These are phyloP conservation scores for Nakazawaea wickerhamii DNA, from an alignment of 805 yeast genomes.

Conservation along the genomic window DNA sequence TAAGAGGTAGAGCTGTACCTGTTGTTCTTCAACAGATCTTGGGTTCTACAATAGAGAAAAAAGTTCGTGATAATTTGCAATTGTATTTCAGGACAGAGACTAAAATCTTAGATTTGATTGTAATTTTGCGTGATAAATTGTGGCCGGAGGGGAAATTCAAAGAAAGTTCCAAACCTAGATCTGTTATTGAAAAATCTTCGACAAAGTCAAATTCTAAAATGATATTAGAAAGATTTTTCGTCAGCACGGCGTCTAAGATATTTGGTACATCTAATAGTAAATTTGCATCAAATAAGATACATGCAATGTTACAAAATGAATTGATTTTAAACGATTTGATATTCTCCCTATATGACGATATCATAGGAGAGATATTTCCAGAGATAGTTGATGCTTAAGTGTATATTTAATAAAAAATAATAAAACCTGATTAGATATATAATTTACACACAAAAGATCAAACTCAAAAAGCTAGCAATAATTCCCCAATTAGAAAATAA, in stretches of 20 bases:
- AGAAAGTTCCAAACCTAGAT: constrained; percentile 40
- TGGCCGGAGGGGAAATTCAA: constrained; percentile 55
- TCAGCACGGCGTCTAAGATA: constrained; percentile 62
- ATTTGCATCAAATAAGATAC: constrained; percentile 54
- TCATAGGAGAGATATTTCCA: constrained; percentile 43
- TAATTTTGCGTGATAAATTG: constrained; percentile 23
- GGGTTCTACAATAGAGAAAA: constrained; percentile 79
- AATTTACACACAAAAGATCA: background rate
- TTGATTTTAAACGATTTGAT: constrained; percentile 60
- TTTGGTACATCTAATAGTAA: constrained; percentile 66
- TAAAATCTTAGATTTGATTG: constrained; percentile 36
- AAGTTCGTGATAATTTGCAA: constrained; percentile 41
- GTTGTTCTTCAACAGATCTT: constrained; percentile 78
- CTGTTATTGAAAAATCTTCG: constrained; percentile 43
- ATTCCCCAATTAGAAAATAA: background rate
- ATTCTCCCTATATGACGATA: constrained; percentile 51
- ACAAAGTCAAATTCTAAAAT: constrained; percentile 54
- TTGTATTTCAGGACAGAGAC: constrained; percentile 35
- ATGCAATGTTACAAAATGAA: constrained; percentile 70
- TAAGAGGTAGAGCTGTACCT: constrained; percentile 78
- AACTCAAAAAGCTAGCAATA: background rate
- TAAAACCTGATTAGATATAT: background rate
- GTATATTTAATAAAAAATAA: background rate
- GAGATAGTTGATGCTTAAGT: constrained; percentile 18
- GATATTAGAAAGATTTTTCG: constrained; percentile 50